These are phyloP conservation scores for Agaricus sinodeliciosus DNA, from an alignment of 768 basidiomycete species.

Conservation along the genomic window DNA sequence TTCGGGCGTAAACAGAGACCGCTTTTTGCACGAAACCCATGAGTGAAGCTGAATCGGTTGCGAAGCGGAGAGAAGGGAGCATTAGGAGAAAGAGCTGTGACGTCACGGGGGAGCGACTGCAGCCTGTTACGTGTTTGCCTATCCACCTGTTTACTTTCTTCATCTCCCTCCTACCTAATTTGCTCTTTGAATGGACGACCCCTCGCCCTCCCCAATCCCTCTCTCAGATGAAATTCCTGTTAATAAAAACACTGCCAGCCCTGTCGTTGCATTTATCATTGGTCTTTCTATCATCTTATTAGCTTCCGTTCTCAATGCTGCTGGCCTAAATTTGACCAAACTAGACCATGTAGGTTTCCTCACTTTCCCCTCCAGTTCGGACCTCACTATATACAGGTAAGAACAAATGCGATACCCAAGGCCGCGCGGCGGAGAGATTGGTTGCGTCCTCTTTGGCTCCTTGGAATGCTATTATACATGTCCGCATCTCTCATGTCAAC, in stretches of 20 bases:
- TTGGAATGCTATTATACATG: constrained; percentile 95
- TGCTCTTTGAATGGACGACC: constrained; percentile 1
- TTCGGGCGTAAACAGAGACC: too few species aligned
- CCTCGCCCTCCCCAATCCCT: constrained; percentile 8
- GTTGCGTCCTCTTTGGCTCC: constrained; percentile 81
- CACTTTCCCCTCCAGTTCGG: background rate
- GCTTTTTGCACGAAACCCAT: too few species aligned
- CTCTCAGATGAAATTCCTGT: constrained; percentile 14
- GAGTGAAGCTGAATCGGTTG: too few species aligned
- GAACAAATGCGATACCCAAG: constrained; percentile 73
- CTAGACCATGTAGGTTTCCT: constrained; percentile 69
- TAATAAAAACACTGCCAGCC: constrained; percentile 28
- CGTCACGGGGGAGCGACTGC: too few species aligned
- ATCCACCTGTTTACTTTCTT: too few species aligned
- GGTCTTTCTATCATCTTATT: constrained; percentile 80
- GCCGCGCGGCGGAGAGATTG: constrained; percentile 68
- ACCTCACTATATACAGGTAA: constrained; percentile 36
- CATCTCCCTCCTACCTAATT: too few species aligned
- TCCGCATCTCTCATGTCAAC: constrained; percentile 26
- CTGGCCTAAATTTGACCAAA: constrained; percentile 93
- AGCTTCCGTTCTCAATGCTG: constrained; percentile 83
- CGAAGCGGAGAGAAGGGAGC: too few species aligned
- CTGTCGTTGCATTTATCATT: constrained; percentile 72
- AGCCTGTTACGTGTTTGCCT: too few species aligned
- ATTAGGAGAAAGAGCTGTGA: too few species aligned